Evolutionary conservation across 768 basidiomycete genomes (phyloP), one percentile per base, ranked within the genome.

Genomic region (Fomitopsis serialis): DNA sequence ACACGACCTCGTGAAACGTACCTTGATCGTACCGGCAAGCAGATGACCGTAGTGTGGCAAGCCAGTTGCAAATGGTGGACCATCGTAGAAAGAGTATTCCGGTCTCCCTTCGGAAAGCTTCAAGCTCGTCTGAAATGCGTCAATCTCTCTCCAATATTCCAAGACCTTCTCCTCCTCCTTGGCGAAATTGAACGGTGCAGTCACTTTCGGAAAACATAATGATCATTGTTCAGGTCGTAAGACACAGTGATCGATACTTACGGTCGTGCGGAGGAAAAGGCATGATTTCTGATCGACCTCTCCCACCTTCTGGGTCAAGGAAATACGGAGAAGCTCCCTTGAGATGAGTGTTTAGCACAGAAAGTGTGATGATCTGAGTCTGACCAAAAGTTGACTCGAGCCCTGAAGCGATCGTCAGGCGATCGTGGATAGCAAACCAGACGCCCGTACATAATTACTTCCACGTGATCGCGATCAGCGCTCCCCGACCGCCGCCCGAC

Each of bases 61-160:
- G 42, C 97, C 97, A 1, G 96, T 98, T 0, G 96, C 96, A 63
- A 98, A 98, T 0, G 96, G 96, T 2, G 94, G 94, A 3, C 95
- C 95, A 68, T 98, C 97, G 72, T 93, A 98, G 76, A 99, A 99
- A 22, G 93, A 84, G 68, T 78, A 99, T 64, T 90, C 85, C 17
- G 94, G 93, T 36, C 85, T 79, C 2, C 94, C 94, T 66, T 96
- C 87, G 0, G 92, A 92, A 44, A 95, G 84, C 73, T 92, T 93
- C 61, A 98, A 71, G 61, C 89, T 92, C 7, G 95, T 98, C 66
- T 87, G 83, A 72, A 99, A 99, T 56, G 97, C 97, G 74, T 98
- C 92, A 68, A 99, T 99, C 67, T 95, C 93, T 61, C 81, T 78
- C 96, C 96, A 98, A 73, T 83, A 98, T 48, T 78, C 76, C 57